Evolutionary conservation across 306 rosid species (phyloP).

Genomic region (Pyrus pyrifolia): DNA sequence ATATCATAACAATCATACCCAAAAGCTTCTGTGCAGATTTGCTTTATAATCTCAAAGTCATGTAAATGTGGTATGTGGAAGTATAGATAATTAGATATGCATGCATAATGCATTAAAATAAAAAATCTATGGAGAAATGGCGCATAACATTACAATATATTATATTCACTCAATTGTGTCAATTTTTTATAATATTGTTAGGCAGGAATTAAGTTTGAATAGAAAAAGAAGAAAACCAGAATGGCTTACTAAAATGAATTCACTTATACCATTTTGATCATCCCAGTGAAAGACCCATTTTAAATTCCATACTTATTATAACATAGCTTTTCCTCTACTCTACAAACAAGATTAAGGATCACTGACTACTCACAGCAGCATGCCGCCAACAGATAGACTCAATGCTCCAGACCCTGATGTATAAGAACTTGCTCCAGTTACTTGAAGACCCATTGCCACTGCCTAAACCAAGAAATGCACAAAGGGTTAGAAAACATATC

Average conservation of each 20-base stretch:
- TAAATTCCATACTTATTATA: background rate
- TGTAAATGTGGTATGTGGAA: background rate
- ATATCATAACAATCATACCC: constrained; percentile 1
- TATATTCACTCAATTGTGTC: background rate
- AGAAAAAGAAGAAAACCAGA: background rate
- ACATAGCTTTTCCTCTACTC: background rate
- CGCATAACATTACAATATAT: background rate
- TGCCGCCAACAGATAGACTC: constrained; percentile 75
- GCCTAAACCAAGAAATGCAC: constrained; percentile 43
- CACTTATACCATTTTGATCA: background rate
- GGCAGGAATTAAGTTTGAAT: background rate
- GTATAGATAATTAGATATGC: background rate
- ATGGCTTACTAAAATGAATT: background rate
- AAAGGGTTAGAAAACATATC: constrained; percentile 14
- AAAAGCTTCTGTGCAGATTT: constrained; percentile 3
- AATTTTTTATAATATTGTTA: background rate
- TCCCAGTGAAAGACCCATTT: background rate
- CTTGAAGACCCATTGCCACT: constrained; percentile 60
- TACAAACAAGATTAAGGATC: constrained; percentile 9
- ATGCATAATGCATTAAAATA: background rate
- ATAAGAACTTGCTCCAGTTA: constrained; percentile 52
- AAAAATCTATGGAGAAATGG: constrained; percentile 8
- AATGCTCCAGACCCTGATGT: constrained; percentile 43
- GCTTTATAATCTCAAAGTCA: background rate
- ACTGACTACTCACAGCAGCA: constrained; percentile 61